phyloP scores from a whole-genome alignment of 331 rosid genomes.

The Telfairia occidentalis region DNA sequence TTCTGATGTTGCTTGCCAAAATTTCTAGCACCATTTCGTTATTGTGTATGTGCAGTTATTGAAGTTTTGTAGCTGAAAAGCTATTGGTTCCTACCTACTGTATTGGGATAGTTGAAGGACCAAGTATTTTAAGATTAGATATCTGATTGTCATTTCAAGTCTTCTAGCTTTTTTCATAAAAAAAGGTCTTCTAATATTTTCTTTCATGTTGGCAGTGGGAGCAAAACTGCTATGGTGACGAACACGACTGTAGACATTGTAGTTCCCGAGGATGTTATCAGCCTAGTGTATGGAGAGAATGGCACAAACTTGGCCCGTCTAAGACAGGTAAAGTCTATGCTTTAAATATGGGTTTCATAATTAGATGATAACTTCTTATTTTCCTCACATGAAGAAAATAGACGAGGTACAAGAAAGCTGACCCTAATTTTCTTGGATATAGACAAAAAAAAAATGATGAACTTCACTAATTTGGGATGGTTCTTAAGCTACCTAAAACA shows the following conservation, averaged over 20 bases:
- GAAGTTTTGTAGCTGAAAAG: constrained; percentile 1
- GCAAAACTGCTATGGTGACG: constrained; percentile 82
- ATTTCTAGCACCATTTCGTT: neutral
- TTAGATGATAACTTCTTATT: too few species aligned
- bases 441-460: neutral
- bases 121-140: neutral
- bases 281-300: constrained; percentile 75
- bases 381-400: too few species aligned
- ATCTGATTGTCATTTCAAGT: neutral
- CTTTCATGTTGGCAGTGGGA: constrained; percentile 46
- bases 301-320: constrained; percentile 78
- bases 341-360: neutral
- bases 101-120: neutral
- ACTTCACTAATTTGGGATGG: neutral
- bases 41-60: neutral
- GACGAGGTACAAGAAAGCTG: too few species aligned
- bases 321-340: constrained; percentile 53
- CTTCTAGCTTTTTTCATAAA: neutral
- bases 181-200: too few species aligned
- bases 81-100: neutral
- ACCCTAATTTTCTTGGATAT: too few species aligned
- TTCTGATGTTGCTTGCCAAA: neutral
- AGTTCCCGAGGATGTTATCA: constrained; percentile 78
- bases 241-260: constrained; percentile 81
- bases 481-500: neutral